Conservation (phyloP, 208 protist species). For the Crithidia acanthocephali region DNA sequence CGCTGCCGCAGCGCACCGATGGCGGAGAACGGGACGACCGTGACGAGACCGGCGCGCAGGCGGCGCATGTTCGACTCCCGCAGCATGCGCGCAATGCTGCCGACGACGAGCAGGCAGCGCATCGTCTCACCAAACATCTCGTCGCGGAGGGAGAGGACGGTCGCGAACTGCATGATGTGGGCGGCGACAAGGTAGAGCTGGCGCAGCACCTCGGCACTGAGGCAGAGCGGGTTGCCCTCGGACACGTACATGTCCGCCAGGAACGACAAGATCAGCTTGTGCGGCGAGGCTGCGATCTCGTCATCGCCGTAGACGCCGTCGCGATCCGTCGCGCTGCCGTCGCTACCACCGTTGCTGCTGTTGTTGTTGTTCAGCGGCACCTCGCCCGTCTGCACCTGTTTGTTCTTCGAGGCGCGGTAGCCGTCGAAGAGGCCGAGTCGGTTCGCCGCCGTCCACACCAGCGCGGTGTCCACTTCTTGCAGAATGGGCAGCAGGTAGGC, state of each 20-base stretch:
- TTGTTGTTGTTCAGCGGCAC: slow-evolving; percentile 1
- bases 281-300: slow-evolving; percentile 59
- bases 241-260: slow-evolving; percentile 68
- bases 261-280: slow-evolving; percentile 85
- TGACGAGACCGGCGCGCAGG: slow-evolving; percentile 37
- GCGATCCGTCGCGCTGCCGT: no score
- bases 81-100: slow-evolving; percentile 57
- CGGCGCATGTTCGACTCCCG: slow-evolving; percentile 63
- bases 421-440: slow-evolving; percentile 81
- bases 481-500: slow-evolving; percentile 59
- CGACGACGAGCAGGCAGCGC: slow-evolving; percentile 65
- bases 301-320: slow-evolving; percentile 28
- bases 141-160: slow-evolving; percentile 72
- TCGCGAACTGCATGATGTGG: slow-evolving; percentile 53
- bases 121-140: slow-evolving; percentile 83
- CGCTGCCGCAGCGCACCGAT: slow-evolving; percentile 76
- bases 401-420: slow-evolving; percentile 43
- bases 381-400: slow-evolving; percentile 70
- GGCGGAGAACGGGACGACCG: slow-evolving; percentile 58
- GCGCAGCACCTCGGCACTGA: slow-evolving; percentile 57
- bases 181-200: slow-evolving; percentile 60
- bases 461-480: slow-evolving; percentile 56
- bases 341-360: not conserved
- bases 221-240: slow-evolving; percentile 46
- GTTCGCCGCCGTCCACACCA: slow-evolving; percentile 70